These are phyloP conservation scores for Eimeria acervulina DNA, from an alignment of 169 alveolate genomes.

Conservation along the genomic window DNA sequence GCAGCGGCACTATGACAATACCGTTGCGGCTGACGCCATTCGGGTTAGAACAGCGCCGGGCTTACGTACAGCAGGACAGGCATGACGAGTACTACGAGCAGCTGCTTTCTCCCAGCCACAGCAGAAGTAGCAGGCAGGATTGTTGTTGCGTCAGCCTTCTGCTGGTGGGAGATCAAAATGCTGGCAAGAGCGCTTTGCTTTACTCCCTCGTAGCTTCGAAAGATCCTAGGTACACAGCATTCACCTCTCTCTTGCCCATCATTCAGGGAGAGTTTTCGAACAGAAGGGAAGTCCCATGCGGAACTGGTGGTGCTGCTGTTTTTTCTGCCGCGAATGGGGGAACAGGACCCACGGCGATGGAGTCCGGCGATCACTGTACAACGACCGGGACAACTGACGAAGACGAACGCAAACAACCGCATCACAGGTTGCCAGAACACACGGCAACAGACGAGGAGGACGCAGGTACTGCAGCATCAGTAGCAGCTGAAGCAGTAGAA, in stretches of 20 bases:
- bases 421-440: not conserved
- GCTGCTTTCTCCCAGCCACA: not conserved
- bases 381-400: not conserved
- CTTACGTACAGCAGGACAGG: conserved; percentile 45
- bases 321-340: not conserved
- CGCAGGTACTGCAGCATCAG: conserved; percentile 9
- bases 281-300: conserved; percentile 12
- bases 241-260: conserved; percentile 78
- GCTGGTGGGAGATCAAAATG: conserved; percentile 84
- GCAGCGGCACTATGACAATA: conserved; percentile 10
- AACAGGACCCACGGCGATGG: not conserved
- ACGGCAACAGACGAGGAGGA: not conserved
- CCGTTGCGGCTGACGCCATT: conserved; percentile 62
- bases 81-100: conserved; percentile 53
- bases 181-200: conserved; percentile 83
- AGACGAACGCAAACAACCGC: not conserved
- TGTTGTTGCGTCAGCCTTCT: conserved; percentile 42
- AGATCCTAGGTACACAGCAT: conserved; percentile 63
- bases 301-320: not conserved
- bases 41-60: conserved; percentile 83
- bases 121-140: conserved; percentile 4
- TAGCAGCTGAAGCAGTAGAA: conserved; percentile 21
- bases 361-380: not conserved
- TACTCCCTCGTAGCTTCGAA: conserved; percentile 40
- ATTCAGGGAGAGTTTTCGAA: conserved; percentile 78